These are phyloP conservation scores for Hypomyces perniciosus DNA, from an alignment of 2,329 filamentous ascomycete species.

Conservation along the genomic window DNA sequence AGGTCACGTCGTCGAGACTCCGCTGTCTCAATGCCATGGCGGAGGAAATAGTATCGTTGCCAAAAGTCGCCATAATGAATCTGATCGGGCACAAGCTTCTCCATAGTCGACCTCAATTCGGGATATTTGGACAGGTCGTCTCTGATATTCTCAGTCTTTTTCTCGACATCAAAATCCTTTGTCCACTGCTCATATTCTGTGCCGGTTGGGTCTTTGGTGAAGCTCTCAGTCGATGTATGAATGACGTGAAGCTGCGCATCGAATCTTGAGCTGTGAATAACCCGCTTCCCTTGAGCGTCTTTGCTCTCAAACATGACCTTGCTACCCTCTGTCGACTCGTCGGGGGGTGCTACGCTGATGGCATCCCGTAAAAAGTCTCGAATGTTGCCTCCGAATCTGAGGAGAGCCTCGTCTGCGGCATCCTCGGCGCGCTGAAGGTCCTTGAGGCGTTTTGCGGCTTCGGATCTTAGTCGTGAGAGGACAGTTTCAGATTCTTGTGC, in stretches of 20 bases:
- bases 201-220: conserved; percentile 72
- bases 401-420: conserved; percentile 87
- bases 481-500: conserved; percentile 53
- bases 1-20: conserved; percentile 84
- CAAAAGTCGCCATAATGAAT: conserved; percentile 90
- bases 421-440: conserved; percentile 91
- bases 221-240: conserved; percentile 76
- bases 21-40: conserved; percentile 88
- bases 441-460: conserved; percentile 77
- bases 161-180: conserved; percentile 69
- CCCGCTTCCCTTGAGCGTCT: conserved; percentile 80
- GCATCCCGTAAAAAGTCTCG: conserved; percentile 86
- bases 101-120: conserved; percentile 84
- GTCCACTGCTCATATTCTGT: conserved; percentile 71
- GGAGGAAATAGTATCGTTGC: conserved; percentile 91
- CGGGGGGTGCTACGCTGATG: conserved; percentile 76
- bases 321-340: conserved; percentile 44
- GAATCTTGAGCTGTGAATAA: conserved; percentile 90
- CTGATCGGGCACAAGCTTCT: conserved; percentile 86
- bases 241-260: conserved; percentile 96
- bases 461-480: conserved; percentile 66
- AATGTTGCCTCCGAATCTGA: conserved; percentile 86
- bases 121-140: conserved; percentile 78
- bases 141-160: conserved; percentile 78
- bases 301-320: conserved; percentile 89